These are phyloP conservation scores for Golubevia sp. DNA, from an alignment of 1,284 basidiomycete genomes.

Conservation along the genomic window DNA sequence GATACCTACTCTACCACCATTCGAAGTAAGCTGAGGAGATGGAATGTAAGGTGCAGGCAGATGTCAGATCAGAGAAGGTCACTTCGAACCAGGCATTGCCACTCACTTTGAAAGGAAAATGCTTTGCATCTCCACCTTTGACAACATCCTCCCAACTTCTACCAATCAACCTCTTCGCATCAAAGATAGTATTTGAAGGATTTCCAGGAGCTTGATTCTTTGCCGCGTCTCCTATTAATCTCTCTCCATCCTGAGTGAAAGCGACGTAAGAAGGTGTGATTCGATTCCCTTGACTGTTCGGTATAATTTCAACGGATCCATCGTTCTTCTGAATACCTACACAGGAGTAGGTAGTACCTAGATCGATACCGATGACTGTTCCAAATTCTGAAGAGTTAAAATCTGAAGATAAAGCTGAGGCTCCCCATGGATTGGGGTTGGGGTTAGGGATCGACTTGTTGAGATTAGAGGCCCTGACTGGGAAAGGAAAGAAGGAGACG, in stretches of 20 bases:
- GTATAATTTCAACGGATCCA: conserved; percentile 91
- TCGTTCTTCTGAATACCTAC: conserved; percentile 99
- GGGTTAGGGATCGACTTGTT: conserved; percentile 5
- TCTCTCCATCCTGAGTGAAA: no score
- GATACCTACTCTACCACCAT: neutral
- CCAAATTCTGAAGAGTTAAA: conserved; percentile 35
- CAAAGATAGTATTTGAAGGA: no score
- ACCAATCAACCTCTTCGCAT: neutral
- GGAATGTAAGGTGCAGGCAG: neutral
- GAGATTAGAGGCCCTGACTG: conserved; percentile 12
- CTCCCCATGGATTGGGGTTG: conserved; percentile 15
- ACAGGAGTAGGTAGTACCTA: conserved; percentile 72
- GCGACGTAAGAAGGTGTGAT: no score
- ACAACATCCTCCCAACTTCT: no score
- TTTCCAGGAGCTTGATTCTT: neutral
- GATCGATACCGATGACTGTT: conserved; percentile 65
- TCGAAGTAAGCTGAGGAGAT: neutral
- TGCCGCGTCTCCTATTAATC: no score
- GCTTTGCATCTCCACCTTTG: no score
- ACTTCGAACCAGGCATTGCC: no score
- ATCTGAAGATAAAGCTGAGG: neutral
- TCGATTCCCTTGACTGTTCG: conserved; percentile 70
- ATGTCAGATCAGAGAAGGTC: neutral
- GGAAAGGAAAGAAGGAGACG: conserved; percentile 23
- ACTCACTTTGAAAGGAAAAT: no score